Evolutionary conservation across 106 monocot species (phyloP), one percentile per base, ranked within the genome.

Genomic region (Xerophyta viscosa): DNA sequence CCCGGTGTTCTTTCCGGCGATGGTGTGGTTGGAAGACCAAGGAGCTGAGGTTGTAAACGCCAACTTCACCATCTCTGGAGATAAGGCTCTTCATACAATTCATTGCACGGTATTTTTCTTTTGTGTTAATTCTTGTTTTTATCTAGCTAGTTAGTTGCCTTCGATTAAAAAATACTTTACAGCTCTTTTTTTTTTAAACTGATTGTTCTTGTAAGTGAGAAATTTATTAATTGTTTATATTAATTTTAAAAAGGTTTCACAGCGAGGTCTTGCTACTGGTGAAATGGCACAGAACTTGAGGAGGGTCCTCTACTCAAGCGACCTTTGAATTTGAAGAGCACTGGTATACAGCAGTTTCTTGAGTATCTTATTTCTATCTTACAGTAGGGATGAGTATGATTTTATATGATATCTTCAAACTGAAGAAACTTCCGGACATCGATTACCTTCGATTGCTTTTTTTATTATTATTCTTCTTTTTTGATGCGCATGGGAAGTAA

Each of bases 11-110:
- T 41, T 27, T 48, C 41, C 58, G 41, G 39, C 41, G 7, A 9
- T 79, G 20, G 48, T 63, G 0, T 57, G 33, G 24, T 29, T 70
- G 45, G 64, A 59, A 45, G 70, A 64, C 24, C 63, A 59, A 59
- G 75, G 70, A 15, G 64, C 17, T 19, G 64, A 64, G 45, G 57
- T 70, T 2, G 29, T 70, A 20, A 65, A 57, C 26, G 75, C 70
- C 0, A 50, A 49, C 47, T 64, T 57, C 51, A 50, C 70, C 0
- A 29, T 63, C 10, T 43, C 25, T 17, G 70, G 58, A 14, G 64
- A 44, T 14, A 70, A 15, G 39, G 53, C 56, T 29, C 19, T 76
- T 28, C 30, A 64, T 52, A 69, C 58, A 30, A 36, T 76, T 7
- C 68, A 74, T 27, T 42, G 56, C 47, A 44, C 20, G 67, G 74